These are phyloP conservation scores for Vanrija sp. DNA, from an alignment of 1,284 basidiomycete genomes.

Conservation along the genomic window DNA sequence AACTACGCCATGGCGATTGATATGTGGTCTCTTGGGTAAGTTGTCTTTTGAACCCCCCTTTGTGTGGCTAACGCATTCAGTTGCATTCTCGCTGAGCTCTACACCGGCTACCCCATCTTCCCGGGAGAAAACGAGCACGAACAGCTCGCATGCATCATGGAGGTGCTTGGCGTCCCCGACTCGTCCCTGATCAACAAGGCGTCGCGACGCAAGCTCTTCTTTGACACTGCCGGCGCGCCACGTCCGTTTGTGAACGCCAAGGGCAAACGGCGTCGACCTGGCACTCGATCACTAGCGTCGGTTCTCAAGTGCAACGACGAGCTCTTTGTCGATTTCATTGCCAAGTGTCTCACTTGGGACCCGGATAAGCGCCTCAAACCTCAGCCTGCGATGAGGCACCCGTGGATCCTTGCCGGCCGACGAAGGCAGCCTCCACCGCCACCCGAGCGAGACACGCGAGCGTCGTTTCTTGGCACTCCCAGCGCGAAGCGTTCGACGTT, in stretches of 20 bases:
- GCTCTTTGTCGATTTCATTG: conserved; percentile 64
- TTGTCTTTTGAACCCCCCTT: background rate
- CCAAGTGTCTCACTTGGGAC: conserved; percentile 96
- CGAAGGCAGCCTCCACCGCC: conserved; percentile 49
- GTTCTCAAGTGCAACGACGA: conserved; percentile 79
- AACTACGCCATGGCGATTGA: conserved; percentile 93
- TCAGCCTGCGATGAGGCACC: conserved; percentile 85
- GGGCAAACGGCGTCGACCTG: conserved; percentile 84
- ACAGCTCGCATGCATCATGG: conserved; percentile 99
- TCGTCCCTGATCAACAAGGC: conserved; percentile 91
- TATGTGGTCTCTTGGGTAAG: conserved; percentile 88
- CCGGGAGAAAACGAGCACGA: conserved; percentile 99
- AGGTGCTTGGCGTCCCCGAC: conserved; percentile 92
- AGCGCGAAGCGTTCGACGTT: conserved; percentile 5
- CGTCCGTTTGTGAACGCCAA: conserved; percentile 95
- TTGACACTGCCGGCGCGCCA: conserved; percentile 89
- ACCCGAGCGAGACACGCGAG: conserved; percentile 10
- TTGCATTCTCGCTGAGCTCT: conserved; percentile 94
- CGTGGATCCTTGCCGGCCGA: conserved; percentile 66
- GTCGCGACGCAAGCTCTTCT: conserved; percentile 91
- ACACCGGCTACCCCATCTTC: conserved; percentile 98
- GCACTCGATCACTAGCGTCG: conserved; percentile 80
- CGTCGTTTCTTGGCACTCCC: conserved; percentile 8
- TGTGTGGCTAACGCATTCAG: conserved; percentile 9
- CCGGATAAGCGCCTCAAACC: conserved; percentile 94